These are phyloP conservation scores for Ascocoryne sarcoides DNA, from an alignment of 2,329 filamentous ascomycete genomes.

Conservation along the genomic window DNA sequence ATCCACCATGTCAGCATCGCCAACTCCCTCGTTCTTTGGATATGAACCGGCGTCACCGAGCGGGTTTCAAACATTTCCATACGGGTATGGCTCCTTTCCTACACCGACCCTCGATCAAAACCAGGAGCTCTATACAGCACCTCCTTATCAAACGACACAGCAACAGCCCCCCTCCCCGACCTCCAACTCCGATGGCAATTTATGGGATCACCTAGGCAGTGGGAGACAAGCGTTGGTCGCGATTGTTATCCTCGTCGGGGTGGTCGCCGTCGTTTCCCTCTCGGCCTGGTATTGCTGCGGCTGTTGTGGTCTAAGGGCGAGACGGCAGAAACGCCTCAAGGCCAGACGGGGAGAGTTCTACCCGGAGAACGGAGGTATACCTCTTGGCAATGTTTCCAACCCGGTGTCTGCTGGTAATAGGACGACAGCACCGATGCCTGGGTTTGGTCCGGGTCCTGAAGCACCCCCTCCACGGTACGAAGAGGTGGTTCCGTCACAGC, in stretches of 20 bases:
- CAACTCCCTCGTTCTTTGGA: no score
- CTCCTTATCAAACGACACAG: no score
- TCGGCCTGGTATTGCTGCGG: slow-evolving; percentile 17
- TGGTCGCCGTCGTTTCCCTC: slow-evolving; percentile 8
- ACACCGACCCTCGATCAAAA: no score
- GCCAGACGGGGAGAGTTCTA: no score
- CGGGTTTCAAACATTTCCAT: no score
- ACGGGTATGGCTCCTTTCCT: no score
- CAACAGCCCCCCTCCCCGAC: no score
- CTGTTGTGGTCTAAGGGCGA: slow-evolving; percentile 14
- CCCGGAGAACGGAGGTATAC: neutral
- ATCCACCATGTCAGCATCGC: no score
- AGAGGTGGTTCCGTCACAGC: slow-evolving; percentile 14
- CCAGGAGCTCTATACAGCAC: no score
- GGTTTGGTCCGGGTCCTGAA: neutral
- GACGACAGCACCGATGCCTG: neutral
- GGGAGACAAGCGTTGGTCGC: slow-evolving; percentile 8
- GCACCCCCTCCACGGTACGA: slow-evolving; percentile 19
- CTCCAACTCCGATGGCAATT: neutral
- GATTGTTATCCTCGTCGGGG: slow-evolving; percentile 5
- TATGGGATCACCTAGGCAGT: slow-evolving; percentile 5
- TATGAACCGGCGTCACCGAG: no score
- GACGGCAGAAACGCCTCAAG: slow-evolving; percentile 3
- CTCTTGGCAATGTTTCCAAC: neutral
- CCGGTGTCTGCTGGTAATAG: neutral